These are phyloP conservation scores for Alloteropsis semialata DNA, from an alignment of 176 grass and related monocot species.

Conservation along the genomic window DNA sequence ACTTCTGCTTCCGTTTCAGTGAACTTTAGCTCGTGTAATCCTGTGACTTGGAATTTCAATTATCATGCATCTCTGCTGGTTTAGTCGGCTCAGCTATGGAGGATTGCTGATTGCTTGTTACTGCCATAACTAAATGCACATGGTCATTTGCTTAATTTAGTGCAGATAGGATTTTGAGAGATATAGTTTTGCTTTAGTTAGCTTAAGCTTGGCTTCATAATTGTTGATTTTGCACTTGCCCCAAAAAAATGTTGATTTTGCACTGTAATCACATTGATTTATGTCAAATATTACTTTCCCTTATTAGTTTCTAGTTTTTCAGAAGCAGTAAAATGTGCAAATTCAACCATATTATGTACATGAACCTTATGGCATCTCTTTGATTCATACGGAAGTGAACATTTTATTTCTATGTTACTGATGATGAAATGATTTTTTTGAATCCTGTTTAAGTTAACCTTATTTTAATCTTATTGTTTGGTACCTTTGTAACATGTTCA, in stretches of 20 bases:
- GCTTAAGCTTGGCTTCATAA: not conserved
- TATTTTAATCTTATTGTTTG: not conserved
- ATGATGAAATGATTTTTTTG: slow-evolving; percentile 10
- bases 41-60: not conserved
- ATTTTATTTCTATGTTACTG: slow-evolving; percentile 4
- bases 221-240: slow-evolving; percentile 8
- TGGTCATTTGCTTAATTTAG: slow-evolving; percentile 4
- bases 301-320: not conserved
- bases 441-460: not conserved
- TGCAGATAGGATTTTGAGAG: not conserved
- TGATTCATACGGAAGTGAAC: slow-evolving; percentile 2
- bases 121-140: not conserved
- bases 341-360: not conserved
- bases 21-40: not conserved
- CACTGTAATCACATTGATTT: not conserved
- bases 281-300: not conserved
- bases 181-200: not conserved
- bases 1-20: not conserved
- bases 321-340: not conserved
- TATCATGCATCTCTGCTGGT: slow-evolving; percentile 22
- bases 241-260: slow-evolving; percentile 14
- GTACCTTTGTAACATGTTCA: slow-evolving; percentile 8
- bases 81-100: not conserved
- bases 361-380: not conserved
- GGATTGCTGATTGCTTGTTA: slow-evolving; percentile 11